Conservation (phyloP, 768 basidiomycete genomes). For the Xerocomellus chrysenteron region DNA sequence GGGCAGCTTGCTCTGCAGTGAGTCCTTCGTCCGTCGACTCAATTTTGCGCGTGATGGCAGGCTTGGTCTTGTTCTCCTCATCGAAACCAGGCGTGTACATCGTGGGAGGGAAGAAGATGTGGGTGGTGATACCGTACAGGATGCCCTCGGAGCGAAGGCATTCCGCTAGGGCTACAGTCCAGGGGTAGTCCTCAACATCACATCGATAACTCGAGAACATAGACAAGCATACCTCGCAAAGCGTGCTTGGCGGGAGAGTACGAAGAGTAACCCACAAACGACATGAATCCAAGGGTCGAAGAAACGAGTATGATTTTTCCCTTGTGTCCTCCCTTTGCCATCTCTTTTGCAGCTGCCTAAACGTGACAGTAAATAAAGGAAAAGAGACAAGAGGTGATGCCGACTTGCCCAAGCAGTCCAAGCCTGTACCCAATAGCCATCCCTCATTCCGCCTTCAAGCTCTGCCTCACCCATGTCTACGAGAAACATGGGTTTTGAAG, state of each 20-base stretch:
- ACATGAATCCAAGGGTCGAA: constrained; percentile 72
- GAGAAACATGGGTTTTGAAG: constrained; percentile 68
- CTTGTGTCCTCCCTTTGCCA: constrained; percentile 53
- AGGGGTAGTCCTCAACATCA: not conserved
- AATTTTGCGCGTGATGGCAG: constrained; percentile 68
- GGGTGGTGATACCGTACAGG: constrained; percentile 74
- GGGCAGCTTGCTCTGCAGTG: constrained; percentile 63
- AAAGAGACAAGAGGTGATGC: not conserved
- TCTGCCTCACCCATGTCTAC: constrained; percentile 65
- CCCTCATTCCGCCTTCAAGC: constrained; percentile 43
- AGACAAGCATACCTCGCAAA: constrained; percentile 57
- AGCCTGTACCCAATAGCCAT: constrained; percentile 39
- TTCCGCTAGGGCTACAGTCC: constrained; percentile 70
- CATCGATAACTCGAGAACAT: not conserved
- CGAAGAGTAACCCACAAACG: constrained; percentile 72
- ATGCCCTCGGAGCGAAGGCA: constrained; percentile 75
- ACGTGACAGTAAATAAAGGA: not conserved
- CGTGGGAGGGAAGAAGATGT: constrained; percentile 80
- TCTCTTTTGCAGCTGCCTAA: constrained; percentile 66
- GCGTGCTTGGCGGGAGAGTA: constrained; percentile 89
- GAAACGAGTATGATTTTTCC: constrained; percentile 78
- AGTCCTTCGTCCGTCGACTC: constrained; percentile 70
- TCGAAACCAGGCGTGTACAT: constrained; percentile 78
- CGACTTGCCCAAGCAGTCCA: constrained; percentile 48
- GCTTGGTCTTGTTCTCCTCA: constrained; percentile 76